Evolutionary conservation across 192 early-diverging fungal genomes (phyloP).

Genomic region (Coemansia sp.): DNA sequence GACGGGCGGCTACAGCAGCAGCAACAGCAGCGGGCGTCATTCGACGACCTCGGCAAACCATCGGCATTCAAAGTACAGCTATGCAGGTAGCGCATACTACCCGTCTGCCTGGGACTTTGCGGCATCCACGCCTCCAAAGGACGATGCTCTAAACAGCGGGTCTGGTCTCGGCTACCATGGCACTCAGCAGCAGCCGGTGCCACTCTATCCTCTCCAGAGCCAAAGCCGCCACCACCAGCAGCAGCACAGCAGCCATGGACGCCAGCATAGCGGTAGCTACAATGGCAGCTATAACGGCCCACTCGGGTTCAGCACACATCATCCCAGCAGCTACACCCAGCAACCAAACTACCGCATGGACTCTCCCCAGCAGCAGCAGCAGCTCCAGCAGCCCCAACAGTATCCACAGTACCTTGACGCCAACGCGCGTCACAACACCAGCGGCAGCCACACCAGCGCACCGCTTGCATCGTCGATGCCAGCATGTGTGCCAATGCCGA

Average conservation of each 20-base stretch:
- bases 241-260: neutral
- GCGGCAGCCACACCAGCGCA: slow-evolving; percentile 7
- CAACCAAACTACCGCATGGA: slow-evolving; percentile 1
- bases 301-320: neutral
- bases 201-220: neutral
- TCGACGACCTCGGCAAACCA: neutral
- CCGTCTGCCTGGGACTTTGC: neutral
- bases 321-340: neutral
- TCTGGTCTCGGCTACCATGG: neutral
- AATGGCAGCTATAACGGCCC: slow-evolving; percentile 11
- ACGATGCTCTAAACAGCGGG: neutral
- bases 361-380: slow-evolving; percentile 1
- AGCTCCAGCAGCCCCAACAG: too few species aligned
- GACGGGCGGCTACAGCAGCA: neutral
- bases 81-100: neutral
- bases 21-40: neutral
- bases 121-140: slow-evolving; percentile 1
- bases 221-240: slow-evolving; percentile 1
- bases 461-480: slow-evolving; percentile 3
- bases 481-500: neutral
- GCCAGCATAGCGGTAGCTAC: slow-evolving; percentile 6
- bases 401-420: neutral
- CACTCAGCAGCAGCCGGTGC: neutral
- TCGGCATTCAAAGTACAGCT: neutral
- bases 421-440: neutral